Evolutionary conservation across 371 early-diverging fungal genomes (phyloP), one percentile per base, ranked within the genome.

Genomic region (Mucor irregularis): DNA sequence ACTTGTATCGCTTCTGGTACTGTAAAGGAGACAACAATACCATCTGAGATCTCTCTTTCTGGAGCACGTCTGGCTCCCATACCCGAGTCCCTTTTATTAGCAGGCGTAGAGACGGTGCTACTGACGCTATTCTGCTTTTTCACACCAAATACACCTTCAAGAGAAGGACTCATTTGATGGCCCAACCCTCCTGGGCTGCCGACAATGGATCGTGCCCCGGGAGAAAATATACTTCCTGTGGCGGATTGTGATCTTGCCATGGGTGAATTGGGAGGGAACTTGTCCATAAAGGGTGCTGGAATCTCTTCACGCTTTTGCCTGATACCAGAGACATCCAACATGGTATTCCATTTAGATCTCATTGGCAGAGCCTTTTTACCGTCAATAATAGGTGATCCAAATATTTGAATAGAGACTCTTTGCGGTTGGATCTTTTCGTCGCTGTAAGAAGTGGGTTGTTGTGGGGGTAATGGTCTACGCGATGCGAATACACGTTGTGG

Each of bases 11-110:
- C 26, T 4, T 65, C 57, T 13, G 72, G 66, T 13, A 67, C 84
- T 7, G 89, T 78, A 61, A 90, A 87, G 0, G 87, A 87, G 3
- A 88, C 74, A 10, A 86, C 80, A 64, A 90, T 80, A 11, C 85
- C 90, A 58, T 81, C 81, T 0, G 70, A 65, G 4, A 75, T 59
- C 31, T 75, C 77, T 21, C 64, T 30, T 47, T 76, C 73, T 0
- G 71, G 71, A 17, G 60, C 44, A n/a, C 58, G 56, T 13, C 68
- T 30, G 5, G 24, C 28, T 25, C 31, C 43, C 22, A 49, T 34
- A 33, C 43, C 25, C 10, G 19, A 19, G 7, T 51, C 25, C 13
- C 25, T 25, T 16, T 25, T 10, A 21, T 38, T 28, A 26, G 49
- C 11, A 13, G 38, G 28, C 13, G 54, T 19, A 10, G 55, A 42